These are phyloP conservation scores for Mesostigma viride DNA, from an alignment of 139 green algal genomes.

Conservation along the genomic window DNA sequence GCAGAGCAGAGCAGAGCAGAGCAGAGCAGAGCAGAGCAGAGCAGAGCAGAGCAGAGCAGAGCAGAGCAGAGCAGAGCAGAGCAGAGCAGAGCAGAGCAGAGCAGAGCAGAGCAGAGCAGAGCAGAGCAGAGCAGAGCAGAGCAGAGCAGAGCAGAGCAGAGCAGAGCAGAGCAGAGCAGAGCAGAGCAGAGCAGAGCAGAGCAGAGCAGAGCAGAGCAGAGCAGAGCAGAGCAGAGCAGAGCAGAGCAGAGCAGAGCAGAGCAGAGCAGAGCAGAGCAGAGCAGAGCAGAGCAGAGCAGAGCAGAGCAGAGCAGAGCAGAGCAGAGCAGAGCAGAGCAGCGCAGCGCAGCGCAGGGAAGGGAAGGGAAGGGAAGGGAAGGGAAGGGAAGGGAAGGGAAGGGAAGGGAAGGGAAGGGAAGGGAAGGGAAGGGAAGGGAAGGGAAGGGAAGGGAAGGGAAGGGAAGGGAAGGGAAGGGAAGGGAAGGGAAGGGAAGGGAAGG, in stretches of 20 bases:
- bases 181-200: too few relatives aligned
- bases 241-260: conserved; percentile 2
- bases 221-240: conserved; percentile 5
- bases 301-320: conserved; percentile 3
- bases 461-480: background rate
- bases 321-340: background rate
- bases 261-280: conserved; percentile 5
- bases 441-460: conserved; percentile 3
- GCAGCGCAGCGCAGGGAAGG: conserved; percentile 3
- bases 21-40: too few relatives aligned
- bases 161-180: too few relatives aligned
- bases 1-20: too few relatives aligned
- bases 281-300: background rate
- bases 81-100: too few relatives aligned
- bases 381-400: background rate
- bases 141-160: too few relatives aligned
- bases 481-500: background rate
- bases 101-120: too few relatives aligned
- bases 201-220: conserved; percentile 6
- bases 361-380: background rate
- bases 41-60: too few relatives aligned
- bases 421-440: conserved; percentile 4
- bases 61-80: too few relatives aligned
- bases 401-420: background rate
- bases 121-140: too few relatives aligned